A percentile compares a stretch with the other conserved stretches of the same genome.
Evolutionary conservation across 306 rosid genomes (phyloP).

Genomic region (Cicer arietinum): DNA sequence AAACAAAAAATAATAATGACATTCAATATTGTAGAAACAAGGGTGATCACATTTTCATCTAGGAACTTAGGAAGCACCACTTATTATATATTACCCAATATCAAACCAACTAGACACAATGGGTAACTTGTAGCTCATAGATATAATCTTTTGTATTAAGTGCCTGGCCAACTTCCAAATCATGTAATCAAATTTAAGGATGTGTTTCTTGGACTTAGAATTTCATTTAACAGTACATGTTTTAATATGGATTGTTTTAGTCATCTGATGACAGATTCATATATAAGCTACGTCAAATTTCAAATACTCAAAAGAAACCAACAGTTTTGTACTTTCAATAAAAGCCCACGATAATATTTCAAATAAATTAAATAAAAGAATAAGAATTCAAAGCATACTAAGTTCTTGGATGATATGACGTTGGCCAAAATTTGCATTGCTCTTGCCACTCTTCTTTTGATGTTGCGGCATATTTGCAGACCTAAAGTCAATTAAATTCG

Average conservation of each 20-base stretch:
- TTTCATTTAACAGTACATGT: slow-evolving; percentile 22
- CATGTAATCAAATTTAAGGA: slow-evolving; percentile 11
- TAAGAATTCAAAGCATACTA: slow-evolving; percentile 57
- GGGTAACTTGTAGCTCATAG: background rate
- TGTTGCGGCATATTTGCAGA: slow-evolving; percentile 75
- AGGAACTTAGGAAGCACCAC: background rate
- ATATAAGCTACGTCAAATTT: slow-evolving; percentile 2
- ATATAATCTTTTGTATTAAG: slow-evolving; percentile 4
- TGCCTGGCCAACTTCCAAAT: background rate
- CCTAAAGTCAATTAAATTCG: slow-evolving; percentile 53
- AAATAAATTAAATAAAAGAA: slow-evolving; percentile 27
- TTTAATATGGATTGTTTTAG: slow-evolving; percentile 21
- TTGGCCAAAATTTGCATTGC: slow-evolving; percentile 96
- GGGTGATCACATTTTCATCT: slow-evolving; percentile 18
- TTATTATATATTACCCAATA: slow-evolving; percentile 9
- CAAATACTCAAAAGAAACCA: slow-evolving; percentile 12
- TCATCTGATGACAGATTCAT: slow-evolving; percentile 19
- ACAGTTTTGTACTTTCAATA: slow-evolving; percentile 23
- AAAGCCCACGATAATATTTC: background rate
- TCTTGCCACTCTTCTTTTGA: slow-evolving; percentile 98
- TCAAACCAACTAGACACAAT: background rate
- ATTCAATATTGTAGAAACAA: slow-evolving; percentile 28
- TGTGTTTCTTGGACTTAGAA: slow-evolving; percentile 11
- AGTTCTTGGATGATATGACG: slow-evolving; percentile 93
- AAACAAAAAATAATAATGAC: slow-evolving; percentile 10